phyloP scores from a whole-genome alignment of 2,329 filamentous ascomycete genomes.

The Amylocarpus encephaloides region DNA sequence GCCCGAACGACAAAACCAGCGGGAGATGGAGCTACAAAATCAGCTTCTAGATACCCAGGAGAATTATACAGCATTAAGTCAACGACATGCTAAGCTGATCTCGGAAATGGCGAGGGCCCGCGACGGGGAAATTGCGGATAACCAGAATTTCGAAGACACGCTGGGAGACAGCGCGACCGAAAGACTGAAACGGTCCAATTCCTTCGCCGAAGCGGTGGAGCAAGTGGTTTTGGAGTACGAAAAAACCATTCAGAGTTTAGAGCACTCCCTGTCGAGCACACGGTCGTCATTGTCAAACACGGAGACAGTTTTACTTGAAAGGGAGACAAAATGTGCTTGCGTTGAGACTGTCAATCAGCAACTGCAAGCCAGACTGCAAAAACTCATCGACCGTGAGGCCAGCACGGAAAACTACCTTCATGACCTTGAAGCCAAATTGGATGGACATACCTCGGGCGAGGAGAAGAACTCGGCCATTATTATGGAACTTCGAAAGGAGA shows the following conservation, averaged over 20 bases:
- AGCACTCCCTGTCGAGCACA: constrained; percentile 85
- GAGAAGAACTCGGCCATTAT: constrained; percentile 87
- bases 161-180: constrained; percentile 76
- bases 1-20: constrained; percentile 71
- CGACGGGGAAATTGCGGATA: constrained; percentile 58
- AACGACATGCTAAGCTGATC: constrained; percentile 92
- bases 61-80: constrained; percentile 85
- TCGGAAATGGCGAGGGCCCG: constrained; percentile 84
- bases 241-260: constrained; percentile 92
- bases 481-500: constrained; percentile 82
- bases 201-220: constrained; percentile 91
- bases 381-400: constrained; percentile 82
- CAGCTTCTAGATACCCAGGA: constrained; percentile 89
- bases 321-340: constrained; percentile 89
- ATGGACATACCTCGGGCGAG: constrained; percentile 84
- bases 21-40: constrained; percentile 86
- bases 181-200: constrained; percentile 87
- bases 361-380: constrained; percentile 83
- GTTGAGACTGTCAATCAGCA: constrained; percentile 88
- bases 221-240: constrained; percentile 96
- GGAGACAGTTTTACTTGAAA: constrained; percentile 83
- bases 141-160: constrained; percentile 51
- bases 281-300: constrained; percentile 74
- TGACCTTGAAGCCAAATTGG: constrained; percentile 83
- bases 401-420: constrained; percentile 91